A percentile compares a stretch with the other conserved stretches of the same genome.
Evolutionary conservation across 345 rosid genomes (phyloP).

Genomic region (Gossypium stocksii): DNA sequence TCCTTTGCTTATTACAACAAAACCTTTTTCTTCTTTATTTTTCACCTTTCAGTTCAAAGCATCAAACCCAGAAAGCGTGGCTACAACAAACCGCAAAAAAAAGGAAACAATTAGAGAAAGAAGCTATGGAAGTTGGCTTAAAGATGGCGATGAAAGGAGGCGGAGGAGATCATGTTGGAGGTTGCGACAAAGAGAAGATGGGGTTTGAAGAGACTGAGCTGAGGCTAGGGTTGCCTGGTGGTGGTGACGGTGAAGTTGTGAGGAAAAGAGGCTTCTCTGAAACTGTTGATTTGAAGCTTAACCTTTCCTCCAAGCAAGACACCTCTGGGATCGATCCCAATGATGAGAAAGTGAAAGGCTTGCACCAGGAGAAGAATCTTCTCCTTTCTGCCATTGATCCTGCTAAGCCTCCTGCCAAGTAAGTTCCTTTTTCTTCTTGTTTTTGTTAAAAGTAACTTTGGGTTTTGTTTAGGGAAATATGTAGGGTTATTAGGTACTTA

Average conservation of each 20-base stretch:
- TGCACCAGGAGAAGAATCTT: constrained; percentile 28
- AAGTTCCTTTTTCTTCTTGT: background rate
- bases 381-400: constrained; percentile 44
- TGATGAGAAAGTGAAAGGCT: background rate
- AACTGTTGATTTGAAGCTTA: constrained; percentile 76
- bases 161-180: constrained; percentile 12
- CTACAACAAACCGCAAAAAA: background rate
- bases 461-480: background rate
- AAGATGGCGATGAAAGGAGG: constrained; percentile 14
- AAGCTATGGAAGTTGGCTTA: constrained; percentile 29
- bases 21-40: background rate
- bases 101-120: constrained; percentile 4
- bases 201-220: constrained; percentile 69
- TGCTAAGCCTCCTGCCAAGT: constrained; percentile 77
- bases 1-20: too few species aligned
- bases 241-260: constrained; percentile 22
- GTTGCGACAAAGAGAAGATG: constrained; percentile 29
- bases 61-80: background rate
- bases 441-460: background rate
- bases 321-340: constrained; percentile 10
- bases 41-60: background rate
- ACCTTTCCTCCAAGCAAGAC: constrained; percentile 43
- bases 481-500: background rate
- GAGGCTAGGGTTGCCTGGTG: constrained; percentile 70
- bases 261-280: constrained; percentile 73